These are phyloP conservation scores for Gossypium anomalum DNA, from an alignment of 345 rosid genomes.

Conservation along the genomic window DNA sequence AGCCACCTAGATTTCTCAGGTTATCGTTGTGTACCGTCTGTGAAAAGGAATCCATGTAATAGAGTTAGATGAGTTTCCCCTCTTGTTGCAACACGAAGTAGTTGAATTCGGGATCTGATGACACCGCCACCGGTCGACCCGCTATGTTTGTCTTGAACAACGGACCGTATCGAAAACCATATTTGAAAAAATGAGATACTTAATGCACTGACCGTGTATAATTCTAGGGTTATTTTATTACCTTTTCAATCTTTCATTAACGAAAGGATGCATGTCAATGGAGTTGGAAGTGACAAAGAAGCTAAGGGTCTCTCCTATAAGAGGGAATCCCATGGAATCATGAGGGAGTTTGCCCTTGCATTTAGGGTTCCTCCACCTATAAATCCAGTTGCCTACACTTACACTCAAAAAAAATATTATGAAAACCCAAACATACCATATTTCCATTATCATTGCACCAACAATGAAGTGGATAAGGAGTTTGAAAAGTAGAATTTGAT, in stretches of 20 bases:
- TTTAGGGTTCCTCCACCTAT: neutral
- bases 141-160: conserved; percentile 20
- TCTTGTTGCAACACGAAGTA: conserved; percentile 15
- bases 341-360: neutral
- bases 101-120: conserved; percentile 18
- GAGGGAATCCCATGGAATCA: neutral
- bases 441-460: neutral
- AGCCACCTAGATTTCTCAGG: neutral
- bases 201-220: too few species aligned
- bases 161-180: conserved; percentile 6
- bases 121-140: conserved; percentile 14
- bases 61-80: conserved; percentile 11
- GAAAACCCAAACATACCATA: neutral
- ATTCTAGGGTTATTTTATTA: neutral
- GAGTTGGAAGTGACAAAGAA: neutral
- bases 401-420: neutral
- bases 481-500: too few species aligned
- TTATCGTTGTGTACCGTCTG: neutral
- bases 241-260: neutral
- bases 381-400: neutral
- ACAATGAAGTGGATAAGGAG: too few species aligned
- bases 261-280: neutral
- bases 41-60: conserved; percentile 16
- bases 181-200: neutral
- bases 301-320: neutral